Evolutionary conservation across 495 filamentous ascomycete genomes (phyloP).

Genomic region (Aspergillus wentii): DNA sequence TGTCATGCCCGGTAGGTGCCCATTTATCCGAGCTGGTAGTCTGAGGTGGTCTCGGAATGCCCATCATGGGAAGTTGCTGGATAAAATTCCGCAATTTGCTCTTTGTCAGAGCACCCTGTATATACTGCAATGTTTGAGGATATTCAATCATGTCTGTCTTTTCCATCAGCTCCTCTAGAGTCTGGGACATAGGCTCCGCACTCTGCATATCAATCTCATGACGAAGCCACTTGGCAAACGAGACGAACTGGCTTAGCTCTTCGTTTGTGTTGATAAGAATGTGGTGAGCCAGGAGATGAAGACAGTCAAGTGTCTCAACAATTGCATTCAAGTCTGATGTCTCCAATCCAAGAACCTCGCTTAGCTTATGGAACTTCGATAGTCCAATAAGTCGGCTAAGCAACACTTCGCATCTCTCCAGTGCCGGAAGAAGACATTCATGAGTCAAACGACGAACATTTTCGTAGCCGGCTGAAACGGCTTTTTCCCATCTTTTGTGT

Average conservation of each 20-base stretch:
- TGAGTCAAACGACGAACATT: constrained; percentile 74
- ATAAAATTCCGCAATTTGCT: constrained; percentile 43
- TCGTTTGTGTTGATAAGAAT: constrained; percentile 67
- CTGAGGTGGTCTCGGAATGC: constrained; percentile 20
- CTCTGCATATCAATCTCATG: constrained; percentile 68
- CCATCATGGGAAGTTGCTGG: constrained; percentile 37
- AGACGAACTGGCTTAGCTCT: constrained; percentile 71
- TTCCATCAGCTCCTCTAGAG: constrained; percentile 41
- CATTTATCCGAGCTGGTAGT: constrained; percentile 24
- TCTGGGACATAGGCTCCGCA: constrained; percentile 40
- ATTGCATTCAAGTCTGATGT: constrained; percentile 51
- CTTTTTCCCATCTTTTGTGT: constrained; percentile 93
- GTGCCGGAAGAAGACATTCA: constrained; percentile 79
- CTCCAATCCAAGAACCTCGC: constrained; percentile 60
- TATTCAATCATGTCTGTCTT: constrained; percentile 43
- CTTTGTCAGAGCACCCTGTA: constrained; percentile 45
- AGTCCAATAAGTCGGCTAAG: constrained; percentile 81
- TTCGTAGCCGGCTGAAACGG: constrained; percentile 68
- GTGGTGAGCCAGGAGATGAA: constrained; percentile 67
- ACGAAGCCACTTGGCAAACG: constrained; percentile 81
- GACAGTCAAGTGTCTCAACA: constrained; percentile 68
- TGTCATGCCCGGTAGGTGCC: constrained; percentile 33
- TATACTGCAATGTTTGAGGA: constrained; percentile 45
- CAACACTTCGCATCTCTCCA: constrained; percentile 79
- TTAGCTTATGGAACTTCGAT: constrained; percentile 71